phyloP scores from a whole-genome alignment of 805 yeast species.

The Wickerhamomyces mucosus region DNA sequence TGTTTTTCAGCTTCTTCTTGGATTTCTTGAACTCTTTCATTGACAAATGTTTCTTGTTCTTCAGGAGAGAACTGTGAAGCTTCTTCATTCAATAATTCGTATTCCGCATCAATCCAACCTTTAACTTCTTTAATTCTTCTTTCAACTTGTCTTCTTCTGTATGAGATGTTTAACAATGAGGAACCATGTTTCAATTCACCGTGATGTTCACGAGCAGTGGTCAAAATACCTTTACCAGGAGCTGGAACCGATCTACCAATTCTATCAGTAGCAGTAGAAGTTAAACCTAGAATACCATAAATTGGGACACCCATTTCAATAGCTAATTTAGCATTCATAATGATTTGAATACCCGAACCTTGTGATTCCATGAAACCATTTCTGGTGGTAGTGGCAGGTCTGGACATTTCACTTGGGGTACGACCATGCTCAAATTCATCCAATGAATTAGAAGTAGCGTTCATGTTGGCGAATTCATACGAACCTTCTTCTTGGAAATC shows the following conservation, averaged over 20 bases:
- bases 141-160: constrained; percentile 87
- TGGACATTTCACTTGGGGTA: constrained; percentile 96
- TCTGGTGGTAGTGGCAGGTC: constrained; percentile 95
- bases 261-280: constrained; percentile 97
- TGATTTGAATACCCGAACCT: constrained; percentile 96
- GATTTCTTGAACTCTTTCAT: constrained; percentile 83
- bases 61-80: constrained; percentile 41
- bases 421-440: constrained; percentile 92
- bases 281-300: constrained; percentile 86
- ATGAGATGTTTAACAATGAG: constrained; percentile 77
- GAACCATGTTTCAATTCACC: constrained; percentile 71
- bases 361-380: constrained; percentile 99
- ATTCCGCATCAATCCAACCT: constrained; percentile 78
- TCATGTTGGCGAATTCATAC: constrained; percentile 96
- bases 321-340: constrained; percentile 93
- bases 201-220: constrained; percentile 92
- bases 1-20: constrained; percentile 79
- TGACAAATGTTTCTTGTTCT: constrained; percentile 49
- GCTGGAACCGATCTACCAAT: constrained; percentile 99
- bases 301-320: constrained; percentile 98
- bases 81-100: constrained; percentile 61
- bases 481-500: constrained; percentile 99
- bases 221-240: constrained; percentile 98
- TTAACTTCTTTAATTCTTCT: constrained; percentile 69
- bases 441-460: constrained; percentile 87